Evolutionary conservation across 768 basidiomycete genomes (phyloP).

Genomic region (Hypholoma fasciculare): DNA sequence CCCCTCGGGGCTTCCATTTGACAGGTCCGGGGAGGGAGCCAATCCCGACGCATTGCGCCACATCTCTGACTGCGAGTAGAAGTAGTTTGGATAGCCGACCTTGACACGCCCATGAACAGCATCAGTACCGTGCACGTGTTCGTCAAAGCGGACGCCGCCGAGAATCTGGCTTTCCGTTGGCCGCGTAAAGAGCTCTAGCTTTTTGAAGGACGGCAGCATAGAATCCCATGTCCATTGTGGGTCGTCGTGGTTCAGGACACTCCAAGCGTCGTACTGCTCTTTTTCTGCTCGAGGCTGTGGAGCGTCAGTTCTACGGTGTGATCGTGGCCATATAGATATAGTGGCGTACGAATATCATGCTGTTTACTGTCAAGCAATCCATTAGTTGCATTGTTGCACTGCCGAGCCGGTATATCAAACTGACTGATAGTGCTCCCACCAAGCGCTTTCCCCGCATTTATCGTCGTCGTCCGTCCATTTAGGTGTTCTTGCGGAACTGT

Average conservation of each 20-base stretch:
- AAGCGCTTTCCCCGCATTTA: slow-evolving; percentile 46
- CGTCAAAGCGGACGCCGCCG: slow-evolving; percentile 22
- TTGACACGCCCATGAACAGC: slow-evolving; percentile 24
- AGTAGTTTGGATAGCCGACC: slow-evolving; percentile 33
- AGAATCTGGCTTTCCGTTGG: slow-evolving; percentile 34
- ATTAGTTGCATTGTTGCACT: background rate
- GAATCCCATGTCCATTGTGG: slow-evolving; percentile 38
- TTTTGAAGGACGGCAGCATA: slow-evolving; percentile 45
- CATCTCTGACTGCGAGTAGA: slow-evolving; percentile 27
- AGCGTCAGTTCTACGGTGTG: background rate
- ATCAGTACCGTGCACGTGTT: slow-evolving; percentile 24
- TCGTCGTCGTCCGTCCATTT: slow-evolving; percentile 34
- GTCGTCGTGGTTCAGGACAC: slow-evolving; percentile 26
- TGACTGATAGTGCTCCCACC: slow-evolving; percentile 55
- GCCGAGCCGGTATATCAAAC: background rate
- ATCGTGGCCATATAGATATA: too few relatives aligned
- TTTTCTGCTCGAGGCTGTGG: slow-evolving; percentile 29
- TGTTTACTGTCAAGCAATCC: slow-evolving; percentile 38
- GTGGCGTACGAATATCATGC: slow-evolving; percentile 32
- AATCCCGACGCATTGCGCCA: slow-evolving; percentile 28
- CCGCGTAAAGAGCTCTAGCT: slow-evolving; percentile 56
- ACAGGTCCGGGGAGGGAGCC: slow-evolving; percentile 23
- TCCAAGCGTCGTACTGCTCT: slow-evolving; percentile 35
- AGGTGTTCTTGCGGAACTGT: slow-evolving; percentile 44
- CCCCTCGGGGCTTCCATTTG: slow-evolving; percentile 25